Evolutionary conservation across 805 yeast genomes (phyloP), one percentile per base, ranked within the genome.

Genomic region (Osmozyma mogii): DNA sequence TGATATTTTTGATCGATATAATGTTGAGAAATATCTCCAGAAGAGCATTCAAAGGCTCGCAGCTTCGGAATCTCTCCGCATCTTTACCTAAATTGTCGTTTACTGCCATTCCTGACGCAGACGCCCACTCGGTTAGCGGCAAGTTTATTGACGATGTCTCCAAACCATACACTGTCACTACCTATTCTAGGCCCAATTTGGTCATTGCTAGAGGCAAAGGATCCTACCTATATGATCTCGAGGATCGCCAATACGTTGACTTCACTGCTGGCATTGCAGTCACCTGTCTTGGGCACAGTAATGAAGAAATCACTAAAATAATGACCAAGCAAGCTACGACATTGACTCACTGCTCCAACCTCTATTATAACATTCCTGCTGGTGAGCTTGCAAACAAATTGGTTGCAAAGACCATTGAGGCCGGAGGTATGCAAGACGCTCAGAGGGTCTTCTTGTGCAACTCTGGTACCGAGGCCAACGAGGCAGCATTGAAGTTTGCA

Each of bases 191-290:
- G 46, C 94, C 95, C 9, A 65, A 75, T 26, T 55, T 87, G 28
- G 82, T 85, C 11, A 66, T 89, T 33, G 75, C 80, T 28, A 79
- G 78, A 36, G 98, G 96, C 20, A 57, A 75, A 43, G 95, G 95
- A 12, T 73, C 87, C n/a, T 65, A 65, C 31, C 52, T 92, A 31
- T 87, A 78, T 65, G 98, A 92, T 54, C 56, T 80, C 28, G 85
- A 84, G 44, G 80, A 81, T 36, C 68, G 74, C 22, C 70, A 79
- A 50, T 92, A 79, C 49, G 68, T 92, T 29, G 98, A 92, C 52
- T 89, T 92, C 57, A 78, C 89, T 1, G 87, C 96, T 2, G 98
- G 98, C 30, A 89, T 92, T 43, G 97, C 98, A 1, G 98, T 92
- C 10, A 89, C 95, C n/a, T 79, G 84, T 1, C 63, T 92, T 39